Percentiles rank a stretch among this genome's conserved stretches.
phyloP scores from a whole-genome alignment of 352 stramenopile species.

The Globisporangium emineosum region DNA sequence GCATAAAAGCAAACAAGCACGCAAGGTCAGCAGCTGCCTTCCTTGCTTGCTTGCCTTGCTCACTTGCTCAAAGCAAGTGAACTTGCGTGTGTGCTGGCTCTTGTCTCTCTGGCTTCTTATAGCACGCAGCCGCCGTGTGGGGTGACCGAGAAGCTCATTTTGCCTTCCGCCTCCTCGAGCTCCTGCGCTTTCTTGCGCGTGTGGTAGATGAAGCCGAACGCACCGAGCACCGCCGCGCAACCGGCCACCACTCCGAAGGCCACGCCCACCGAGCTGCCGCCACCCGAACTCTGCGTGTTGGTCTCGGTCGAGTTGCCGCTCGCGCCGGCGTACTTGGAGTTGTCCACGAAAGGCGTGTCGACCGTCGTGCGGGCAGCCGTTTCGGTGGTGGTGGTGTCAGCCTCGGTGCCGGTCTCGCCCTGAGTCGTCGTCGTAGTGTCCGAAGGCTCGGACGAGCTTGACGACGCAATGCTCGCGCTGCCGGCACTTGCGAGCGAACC shows the following conservation, averaged over 20 bases:
- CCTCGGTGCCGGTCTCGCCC: conserved; percentile 12
- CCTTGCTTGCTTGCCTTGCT: neutral
- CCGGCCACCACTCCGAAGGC: conserved; percentile 13
- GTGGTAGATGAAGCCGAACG: conserved; percentile 80
- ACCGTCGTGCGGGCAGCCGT: conserved; percentile 14
- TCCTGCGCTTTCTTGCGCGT: conserved; percentile 59
- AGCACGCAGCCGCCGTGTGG: conserved; percentile 50
- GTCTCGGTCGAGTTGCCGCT: conserved; percentile 26
- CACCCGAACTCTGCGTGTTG: conserved; percentile 39
- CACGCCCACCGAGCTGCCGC: conserved; percentile 3
- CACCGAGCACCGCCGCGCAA: conserved; percentile 39
- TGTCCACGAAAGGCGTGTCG: conserved; percentile 20
- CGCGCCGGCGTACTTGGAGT: conserved; percentile 11
- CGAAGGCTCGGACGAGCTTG: conserved; percentile 2
- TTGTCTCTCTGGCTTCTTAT: conserved; percentile 23
- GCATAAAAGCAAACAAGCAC: neutral
- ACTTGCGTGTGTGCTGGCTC: neutral
- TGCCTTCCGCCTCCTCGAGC: conserved; percentile 47
- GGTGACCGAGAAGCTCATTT: conserved; percentile 44
- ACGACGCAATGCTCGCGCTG: conserved; percentile 11
- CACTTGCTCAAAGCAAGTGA: too few relatives aligned
- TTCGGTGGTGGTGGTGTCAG: neutral
- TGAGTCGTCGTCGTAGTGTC: conserved; percentile 3
- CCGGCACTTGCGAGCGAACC: conserved; percentile 11
- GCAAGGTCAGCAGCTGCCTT: neutral